These are phyloP conservation scores for Cladosporium sp. DNA, from an alignment of 2,329 filamentous ascomycete genomes.

Conservation along the genomic window DNA sequence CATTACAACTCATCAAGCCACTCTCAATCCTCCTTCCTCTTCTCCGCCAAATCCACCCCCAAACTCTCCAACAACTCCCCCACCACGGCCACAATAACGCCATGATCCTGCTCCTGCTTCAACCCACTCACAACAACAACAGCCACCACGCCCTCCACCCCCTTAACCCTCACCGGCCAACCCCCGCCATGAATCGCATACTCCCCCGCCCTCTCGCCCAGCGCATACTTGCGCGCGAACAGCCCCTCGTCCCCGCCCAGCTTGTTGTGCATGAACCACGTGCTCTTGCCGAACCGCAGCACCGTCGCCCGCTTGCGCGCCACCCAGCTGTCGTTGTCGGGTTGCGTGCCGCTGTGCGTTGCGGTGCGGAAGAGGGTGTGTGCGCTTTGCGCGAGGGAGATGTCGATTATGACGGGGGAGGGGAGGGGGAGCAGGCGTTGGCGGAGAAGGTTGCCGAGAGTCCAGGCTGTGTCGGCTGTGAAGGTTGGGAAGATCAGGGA, in stretches of 20 bases:
- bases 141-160: slow-evolving; percentile 71
- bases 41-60: slow-evolving; percentile 24
- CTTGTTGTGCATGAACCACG: slow-evolving; percentile 69
- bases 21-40: slow-evolving; percentile 38
- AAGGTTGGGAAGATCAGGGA: slow-evolving; percentile 51
- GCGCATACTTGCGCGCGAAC: slow-evolving; percentile 62
- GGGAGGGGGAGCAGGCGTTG: slow-evolving; percentile 55
- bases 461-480: slow-evolving; percentile 61
- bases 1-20: slow-evolving; percentile 3
- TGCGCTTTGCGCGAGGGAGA: slow-evolving; percentile 53
- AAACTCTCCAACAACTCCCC: slow-evolving; percentile 45
- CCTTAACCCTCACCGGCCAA: slow-evolving; percentile 66
- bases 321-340: slow-evolving; percentile 57
- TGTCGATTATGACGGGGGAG: slow-evolving; percentile 59
- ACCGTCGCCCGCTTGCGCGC: slow-evolving; percentile 68
- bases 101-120: slow-evolving; percentile 74
- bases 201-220: slow-evolving; percentile 52
- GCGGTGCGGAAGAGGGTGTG: slow-evolving; percentile 63
- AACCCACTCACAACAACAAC: slow-evolving; percentile 73
- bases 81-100: slow-evolving; percentile 67
- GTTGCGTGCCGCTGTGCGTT: slow-evolving; percentile 61
- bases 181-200: slow-evolving; percentile 79
- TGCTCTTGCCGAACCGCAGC: slow-evolving; percentile 64
- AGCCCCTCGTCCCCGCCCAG: slow-evolving; percentile 58
- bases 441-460: slow-evolving; percentile 61